A percentile compares a stretch with the other conserved stretches of the same genome.
These are phyloP conservation scores for Furculomyces boomerangus DNA, from an alignment of 371 early-diverging fungal genomes.

Conservation along the genomic window DNA sequence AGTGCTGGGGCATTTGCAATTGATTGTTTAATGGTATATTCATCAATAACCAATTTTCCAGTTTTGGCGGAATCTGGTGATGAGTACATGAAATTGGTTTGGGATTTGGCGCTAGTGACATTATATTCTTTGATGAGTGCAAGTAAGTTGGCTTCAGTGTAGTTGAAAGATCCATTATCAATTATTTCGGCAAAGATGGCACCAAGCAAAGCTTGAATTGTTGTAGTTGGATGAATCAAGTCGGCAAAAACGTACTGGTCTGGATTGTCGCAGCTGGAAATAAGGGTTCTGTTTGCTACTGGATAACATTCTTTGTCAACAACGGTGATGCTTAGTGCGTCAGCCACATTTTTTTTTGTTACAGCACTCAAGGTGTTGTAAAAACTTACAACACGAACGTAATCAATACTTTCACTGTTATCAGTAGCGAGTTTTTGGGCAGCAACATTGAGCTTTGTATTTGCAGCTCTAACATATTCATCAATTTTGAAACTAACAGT, in stretches of 20 bases:
- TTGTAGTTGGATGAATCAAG: slow-evolving; percentile 14
- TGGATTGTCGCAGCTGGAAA: slow-evolving; percentile 13
- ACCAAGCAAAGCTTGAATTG: slow-evolving; percentile 21
- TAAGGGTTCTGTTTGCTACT: neutral
- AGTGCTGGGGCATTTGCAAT: no score
- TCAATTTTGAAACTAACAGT: neutral
- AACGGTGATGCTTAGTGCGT: neutral
- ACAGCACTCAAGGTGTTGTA: neutral
- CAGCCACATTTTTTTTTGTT: neutral
- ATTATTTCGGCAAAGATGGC: slow-evolving; percentile 11
- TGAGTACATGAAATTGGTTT: neutral
- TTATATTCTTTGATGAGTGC: neutral
- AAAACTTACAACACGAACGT: neutral
- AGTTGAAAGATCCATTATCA: no score
- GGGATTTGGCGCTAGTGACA: neutral
- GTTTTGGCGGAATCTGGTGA: neutral
- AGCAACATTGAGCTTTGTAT: neutral
- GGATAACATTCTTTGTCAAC: neutral
- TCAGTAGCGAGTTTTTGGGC: neutral
- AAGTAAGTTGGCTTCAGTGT: no score
- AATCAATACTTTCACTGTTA: neutral
- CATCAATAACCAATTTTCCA: neutral
- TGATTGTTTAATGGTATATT: no score
- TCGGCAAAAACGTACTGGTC: slow-evolving; percentile 18
- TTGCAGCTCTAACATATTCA: neutral